These are phyloP conservation scores for Thelonectria discophora DNA, from an alignment of 2,329 filamentous ascomycete genomes.

Conservation along the genomic window DNA sequence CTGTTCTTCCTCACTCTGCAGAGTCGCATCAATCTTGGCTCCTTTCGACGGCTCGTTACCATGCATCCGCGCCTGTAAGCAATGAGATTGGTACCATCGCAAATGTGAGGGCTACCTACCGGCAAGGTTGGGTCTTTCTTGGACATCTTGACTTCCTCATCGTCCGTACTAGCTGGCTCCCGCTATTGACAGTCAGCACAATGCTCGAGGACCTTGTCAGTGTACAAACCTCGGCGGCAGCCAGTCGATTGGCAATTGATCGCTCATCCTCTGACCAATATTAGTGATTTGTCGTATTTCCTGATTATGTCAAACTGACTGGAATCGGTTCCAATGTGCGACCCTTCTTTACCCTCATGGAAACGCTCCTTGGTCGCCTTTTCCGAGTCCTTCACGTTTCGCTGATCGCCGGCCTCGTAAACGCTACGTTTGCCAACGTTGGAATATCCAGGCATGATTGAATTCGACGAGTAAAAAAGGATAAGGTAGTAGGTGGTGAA, in stretches of 20 bases:
- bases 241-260: slow-evolving; percentile 76
- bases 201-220: neutral
- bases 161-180: slow-evolving; percentile 47
- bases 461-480: neutral
- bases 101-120: slow-evolving; percentile 48
- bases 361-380: slow-evolving; percentile 64
- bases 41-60: slow-evolving; percentile 78
- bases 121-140: slow-evolving; percentile 71
- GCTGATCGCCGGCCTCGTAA: slow-evolving; percentile 83
- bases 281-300: slow-evolving; percentile 54
- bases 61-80: slow-evolving; percentile 65
- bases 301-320: slow-evolving; percentile 67
- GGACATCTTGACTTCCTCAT: slow-evolving; percentile 50
- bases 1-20: slow-evolving; percentile 74
- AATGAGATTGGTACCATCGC: neutral
- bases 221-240: slow-evolving; percentile 63
- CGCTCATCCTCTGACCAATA: slow-evolving; percentile 69
- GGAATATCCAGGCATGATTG: slow-evolving; percentile 56
- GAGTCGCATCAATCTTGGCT: slow-evolving; percentile 74
- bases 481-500: neutral
- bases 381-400: slow-evolving; percentile 66
- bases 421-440: slow-evolving; percentile 72
- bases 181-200: neutral
- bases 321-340: slow-evolving; percentile 74
- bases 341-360: slow-evolving; percentile 76